Base-by-base conservation (phyloP, 2,329 filamentous ascomycete genomes). In the Trichoderma aggressivum region DNA sequence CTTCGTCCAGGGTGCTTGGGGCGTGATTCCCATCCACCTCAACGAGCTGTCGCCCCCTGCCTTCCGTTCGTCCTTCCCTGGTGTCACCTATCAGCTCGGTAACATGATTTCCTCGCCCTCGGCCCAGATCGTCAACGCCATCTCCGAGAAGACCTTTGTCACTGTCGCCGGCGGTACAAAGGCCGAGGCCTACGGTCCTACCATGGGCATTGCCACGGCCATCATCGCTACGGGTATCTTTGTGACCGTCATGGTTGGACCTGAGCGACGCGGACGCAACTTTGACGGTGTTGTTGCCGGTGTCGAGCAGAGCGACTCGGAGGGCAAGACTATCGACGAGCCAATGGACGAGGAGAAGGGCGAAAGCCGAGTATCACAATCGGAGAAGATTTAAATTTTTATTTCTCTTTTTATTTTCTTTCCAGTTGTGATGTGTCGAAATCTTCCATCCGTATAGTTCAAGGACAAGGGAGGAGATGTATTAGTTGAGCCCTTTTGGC, bases 41-140 rank as follows among this genome's bases (percentile, higher is more conserved):
- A 93, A 92, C 82, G 91, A 94, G 81, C 83, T 93, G 1, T 90
- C 90, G 0, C 91, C 91, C 0, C 86, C 87, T 0, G 89, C 90
- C 0, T 93, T 91, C 85, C 86, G 91, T 36, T 91, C 90, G 0
- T 89, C 87, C 2, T 92, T 93, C 78, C 89, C 90, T 0, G 91
- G 91, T 56, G 86, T 91, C 64, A 90, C 89, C 0, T 69, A 93
- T 80, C 91, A 94, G 82, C 81, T 93, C 10, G 91, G 91, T 7
- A 93, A 93, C 83, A 90, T 93, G 85, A 89, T 92, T 66, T 91
- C 89, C 1, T 90, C 89, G 0, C 91, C 91, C 0, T 90, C 88
- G 0, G 89, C 92, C 0, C 92, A 94, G 79, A 94, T 94, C 61
- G 90, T 94, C 77, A 93, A 94, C 72, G 91, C 90, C 14, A 86